Evolutionary conservation across 2,329 filamentous ascomycete genomes (phyloP), one percentile per base, ranked within the genome.

Genomic region (Cephalotrichum gorgonifer): DNA sequence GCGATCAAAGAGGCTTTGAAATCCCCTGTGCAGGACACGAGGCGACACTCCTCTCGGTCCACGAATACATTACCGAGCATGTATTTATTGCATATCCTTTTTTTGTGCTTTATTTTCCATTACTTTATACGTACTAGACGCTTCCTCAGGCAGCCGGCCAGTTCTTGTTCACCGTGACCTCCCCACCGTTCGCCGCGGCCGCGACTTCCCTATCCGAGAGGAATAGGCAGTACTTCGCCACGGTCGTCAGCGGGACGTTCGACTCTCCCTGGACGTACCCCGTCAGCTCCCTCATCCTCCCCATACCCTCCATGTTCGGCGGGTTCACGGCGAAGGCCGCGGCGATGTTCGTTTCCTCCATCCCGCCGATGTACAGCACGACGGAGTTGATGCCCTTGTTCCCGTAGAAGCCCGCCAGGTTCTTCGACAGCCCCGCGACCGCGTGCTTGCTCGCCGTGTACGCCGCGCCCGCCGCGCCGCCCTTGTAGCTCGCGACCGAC

Each of bases 381-480:
- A 78, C 68, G 53, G 66, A 70, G 45, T 71, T 68, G 51, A 82
- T 75, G 23, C 75, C 75, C 60, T 73, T 72, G 27, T 64, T 62
- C 1, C 70, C 70, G 55, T 82, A 82, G 56, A 68, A 75, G 0
- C 70, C 67, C 2, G 76, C 77, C 14, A 75, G 81, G 60, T 75
- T 81, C 60, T 74, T 75, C 14, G 74, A 77, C 50, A 80, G 60
- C 1, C 72, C 76, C 3, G 76, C 56, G 14, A 79, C 57, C 9
- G 70, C 76, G 54, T 78, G 74, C 61, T 79, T 78, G 60, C 65
- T 70, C 1, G 69, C 67, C 0, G 74, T 76, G 56, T 78, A 78
- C 17, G 74, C 72, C 11, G 65, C 68, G 26, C 73, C 74, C 4
- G 58, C 59, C 20, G 55, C 48, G 44, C 62, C 56, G 42, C 74